phyloP scores from a whole-genome alignment of 768 basidiomycete genomes.

The Cystofilobasidium ferigula region DNA sequence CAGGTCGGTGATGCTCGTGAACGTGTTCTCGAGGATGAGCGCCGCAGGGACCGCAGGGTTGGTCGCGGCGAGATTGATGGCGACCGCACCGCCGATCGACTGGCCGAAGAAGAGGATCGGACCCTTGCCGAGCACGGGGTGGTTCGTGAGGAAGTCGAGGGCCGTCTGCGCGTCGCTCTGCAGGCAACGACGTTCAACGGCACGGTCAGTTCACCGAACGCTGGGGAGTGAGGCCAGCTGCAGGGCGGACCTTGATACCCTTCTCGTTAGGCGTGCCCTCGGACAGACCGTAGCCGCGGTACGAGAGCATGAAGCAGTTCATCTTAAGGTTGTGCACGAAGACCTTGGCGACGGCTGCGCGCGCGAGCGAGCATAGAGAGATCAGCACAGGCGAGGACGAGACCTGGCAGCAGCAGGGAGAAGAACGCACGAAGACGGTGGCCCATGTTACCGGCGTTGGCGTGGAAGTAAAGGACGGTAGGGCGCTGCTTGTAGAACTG shows the following conservation, averaged over 20 bases:
- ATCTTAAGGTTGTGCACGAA: constrained; percentile 75
- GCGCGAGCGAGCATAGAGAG: not conserved
- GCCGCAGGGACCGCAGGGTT: constrained; percentile 55
- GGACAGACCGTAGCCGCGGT: constrained; percentile 75
- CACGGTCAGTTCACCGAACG: no score
- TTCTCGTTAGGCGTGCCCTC: constrained; percentile 78
- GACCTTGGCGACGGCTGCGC: constrained; percentile 59
- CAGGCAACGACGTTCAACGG: not conserved
- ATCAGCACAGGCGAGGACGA: not conserved
- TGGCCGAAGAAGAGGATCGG: constrained; percentile 49
- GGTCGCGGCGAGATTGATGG: constrained; percentile 70
- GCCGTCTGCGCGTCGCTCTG: constrained; percentile 60
- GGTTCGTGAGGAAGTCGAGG: constrained; percentile 58
- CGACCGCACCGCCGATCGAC: constrained; percentile 68
- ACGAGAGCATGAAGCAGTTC: constrained; percentile 89
- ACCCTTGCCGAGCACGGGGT: constrained; percentile 56
- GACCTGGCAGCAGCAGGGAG: not conserved
- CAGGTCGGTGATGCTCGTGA: constrained; percentile 52
- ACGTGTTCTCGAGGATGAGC: constrained; percentile 86
- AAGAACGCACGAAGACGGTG: constrained; percentile 51
- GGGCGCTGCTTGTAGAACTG: constrained; percentile 46
- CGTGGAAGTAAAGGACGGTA: constrained; percentile 40
- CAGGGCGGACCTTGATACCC: constrained; percentile 43
- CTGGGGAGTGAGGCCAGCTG: no score
- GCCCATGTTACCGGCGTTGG: constrained; percentile 44